A percentile compares a stretch with the other conserved stretches of the same genome.
Conservation (phyloP, 1,284 basidiomycete species). For the Fomitiporia mediterranea region DNA sequence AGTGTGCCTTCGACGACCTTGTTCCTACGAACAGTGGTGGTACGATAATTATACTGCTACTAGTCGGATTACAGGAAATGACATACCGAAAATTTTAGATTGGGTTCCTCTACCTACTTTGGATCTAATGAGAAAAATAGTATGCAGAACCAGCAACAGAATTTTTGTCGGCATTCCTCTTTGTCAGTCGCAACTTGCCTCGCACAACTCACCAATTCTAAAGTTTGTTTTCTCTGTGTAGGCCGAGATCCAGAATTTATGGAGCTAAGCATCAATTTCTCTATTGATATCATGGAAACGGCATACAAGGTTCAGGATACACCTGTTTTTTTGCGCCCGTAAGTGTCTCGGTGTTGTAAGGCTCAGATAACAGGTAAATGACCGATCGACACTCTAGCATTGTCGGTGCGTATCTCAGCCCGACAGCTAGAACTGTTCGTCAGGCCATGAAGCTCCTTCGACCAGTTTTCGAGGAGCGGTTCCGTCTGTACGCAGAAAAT, state of each 20-base stretch:
- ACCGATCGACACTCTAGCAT: conserved; percentile 18
- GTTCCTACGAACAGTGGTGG: conserved; percentile 23
- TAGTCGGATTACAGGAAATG: neutral
- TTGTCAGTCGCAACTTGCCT: conserved; percentile 28
- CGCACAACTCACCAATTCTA: neutral
- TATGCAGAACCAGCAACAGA: conserved; percentile 37
- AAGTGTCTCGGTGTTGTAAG: neutral
- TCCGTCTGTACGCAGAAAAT: conserved; percentile 22
- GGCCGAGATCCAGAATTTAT: conserved; percentile 39
- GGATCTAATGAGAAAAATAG: conserved; percentile 34
- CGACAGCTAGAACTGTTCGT: conserved; percentile 11
- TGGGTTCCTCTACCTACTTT: conserved; percentile 35
- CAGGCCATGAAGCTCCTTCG: conserved; percentile 22
- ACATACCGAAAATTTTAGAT: conserved; percentile 23
- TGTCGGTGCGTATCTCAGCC: conserved; percentile 19
- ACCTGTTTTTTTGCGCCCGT: conserved; percentile 31
- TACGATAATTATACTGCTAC: neutral
- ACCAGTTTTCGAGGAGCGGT: conserved; percentile 26
- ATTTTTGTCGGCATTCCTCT: conserved; percentile 38
- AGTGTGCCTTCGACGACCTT: conserved; percentile 23
- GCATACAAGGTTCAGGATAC: conserved; percentile 30
- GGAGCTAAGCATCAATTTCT: conserved; percentile 32
- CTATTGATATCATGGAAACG: conserved; percentile 29
- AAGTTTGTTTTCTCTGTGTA: conserved; percentile 21
- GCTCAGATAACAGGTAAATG: neutral